Base-by-base conservation (phyloP, 2,329 filamentous ascomycete species). In the Epicoccum nigrum region DNA sequence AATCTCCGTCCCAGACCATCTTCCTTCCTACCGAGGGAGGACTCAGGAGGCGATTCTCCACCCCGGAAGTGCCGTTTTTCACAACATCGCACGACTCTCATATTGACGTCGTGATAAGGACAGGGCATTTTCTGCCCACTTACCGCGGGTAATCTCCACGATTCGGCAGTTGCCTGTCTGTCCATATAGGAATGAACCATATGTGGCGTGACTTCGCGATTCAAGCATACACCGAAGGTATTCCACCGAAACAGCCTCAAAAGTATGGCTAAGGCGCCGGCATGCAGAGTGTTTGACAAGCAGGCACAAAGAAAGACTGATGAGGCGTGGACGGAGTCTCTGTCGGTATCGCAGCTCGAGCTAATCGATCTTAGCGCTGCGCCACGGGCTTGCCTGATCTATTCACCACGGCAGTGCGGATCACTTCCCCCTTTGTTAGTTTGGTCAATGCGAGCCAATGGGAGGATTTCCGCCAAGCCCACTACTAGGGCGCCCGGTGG, bases 221-320 rank as follows among this genome's bases (percentile, higher is more conserved):
- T 25, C 23, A 25, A 25, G 23, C 23, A 25, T 25, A 25, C 23
- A 25, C 23, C 23, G 23, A 9, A 6, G 9, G 23, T 25, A 25
- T 25, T 9, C 23, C 23, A 25, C 23, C 23, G 23, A 25, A 25
- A 7, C 23, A 7, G 1, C 6, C 23, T 25, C 23, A 39, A 23
- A 13, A 21, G 28, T 15, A n/a, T 23, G 16, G 37, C 13, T 9
- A 38, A 38, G 19, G 8, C 35, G 27, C 42, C 31, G 42, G n/a
- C 23, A 42, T 41, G 48, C 42, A 37, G 13, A 41, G 42, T 41
- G 20, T 41, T 42, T 37, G 48, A 25, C 13, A 17, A 35, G 34
- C 35, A 7, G 15, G 30, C 15, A 21, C n/a, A 5, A 11, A 37
- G 30, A 28, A 17, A 28, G 25, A 27, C 23, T 25, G 28, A 20